These are phyloP conservation scores for Echinochloa phyllopogon DNA, from an alignment of 176 grass and related monocot species.

Conservation along the genomic window DNA sequence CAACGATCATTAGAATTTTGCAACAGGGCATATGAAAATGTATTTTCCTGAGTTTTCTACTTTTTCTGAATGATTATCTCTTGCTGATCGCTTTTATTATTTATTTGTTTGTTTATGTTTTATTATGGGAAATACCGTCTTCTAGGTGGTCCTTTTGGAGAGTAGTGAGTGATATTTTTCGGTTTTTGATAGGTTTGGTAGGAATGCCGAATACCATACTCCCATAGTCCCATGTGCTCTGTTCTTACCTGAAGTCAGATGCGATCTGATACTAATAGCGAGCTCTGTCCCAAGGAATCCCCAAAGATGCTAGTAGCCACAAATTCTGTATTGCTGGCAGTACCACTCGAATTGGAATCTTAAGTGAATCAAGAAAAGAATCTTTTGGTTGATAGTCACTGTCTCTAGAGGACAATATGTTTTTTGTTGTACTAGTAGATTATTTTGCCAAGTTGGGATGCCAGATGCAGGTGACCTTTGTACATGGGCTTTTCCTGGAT, in stretches of 20 bases:
- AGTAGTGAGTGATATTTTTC: conserved; percentile 4
- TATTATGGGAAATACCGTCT: not conserved
- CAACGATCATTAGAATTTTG: not conserved
- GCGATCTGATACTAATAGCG: not conserved
- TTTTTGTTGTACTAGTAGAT: not conserved
- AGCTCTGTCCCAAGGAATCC: conserved; percentile 12
- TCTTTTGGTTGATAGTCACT: not conserved
- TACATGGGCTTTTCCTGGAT: not conserved
- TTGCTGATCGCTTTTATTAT: not conserved
- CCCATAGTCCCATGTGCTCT: conserved; percentile 5
- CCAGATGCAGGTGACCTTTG: not conserved
- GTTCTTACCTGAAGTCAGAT: not conserved
- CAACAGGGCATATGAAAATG: not conserved
- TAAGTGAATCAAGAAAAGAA: conserved; percentile 17
- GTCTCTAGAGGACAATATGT: not conserved
- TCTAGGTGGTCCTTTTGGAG: not conserved
- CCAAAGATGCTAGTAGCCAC: not conserved
- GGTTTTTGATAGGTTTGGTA: conserved; percentile 23
- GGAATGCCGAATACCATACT: not conserved
- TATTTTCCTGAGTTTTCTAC: not conserved
- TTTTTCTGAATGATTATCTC: not conserved
- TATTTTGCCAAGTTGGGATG: not conserved
- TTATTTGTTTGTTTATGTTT: not conserved
- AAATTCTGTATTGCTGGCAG: conserved; percentile 15
- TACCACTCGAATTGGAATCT: not conserved